A percentile compares a stretch with the other conserved stretches of the same genome.
These are phyloP conservation scores for Scedosporium boydii DNA, from an alignment of 2,329 filamentous ascomycete genomes.

Conservation along the genomic window DNA sequence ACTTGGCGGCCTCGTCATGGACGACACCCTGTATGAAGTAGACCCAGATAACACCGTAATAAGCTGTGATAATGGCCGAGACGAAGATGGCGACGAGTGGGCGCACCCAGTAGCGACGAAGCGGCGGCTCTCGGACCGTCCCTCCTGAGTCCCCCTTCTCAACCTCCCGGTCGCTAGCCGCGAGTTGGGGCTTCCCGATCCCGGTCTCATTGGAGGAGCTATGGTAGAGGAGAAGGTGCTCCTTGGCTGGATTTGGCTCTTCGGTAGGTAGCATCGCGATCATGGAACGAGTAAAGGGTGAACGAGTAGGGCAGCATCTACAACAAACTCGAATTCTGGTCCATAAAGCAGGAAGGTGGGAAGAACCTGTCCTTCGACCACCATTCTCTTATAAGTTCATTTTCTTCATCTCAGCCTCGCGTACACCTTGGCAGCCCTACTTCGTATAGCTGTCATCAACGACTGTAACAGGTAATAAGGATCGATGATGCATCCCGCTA, in stretches of 20 bases:
- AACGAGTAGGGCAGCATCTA: too few species aligned
- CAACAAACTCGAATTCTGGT: too few species aligned
- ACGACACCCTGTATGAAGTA: neutral
- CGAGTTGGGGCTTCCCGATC: neutral
- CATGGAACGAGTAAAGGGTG: too few species aligned
- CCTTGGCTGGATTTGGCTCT: neutral
- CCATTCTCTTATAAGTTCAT: too few species aligned
- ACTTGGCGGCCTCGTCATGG: slow-evolving; percentile 7
- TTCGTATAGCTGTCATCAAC: too few species aligned
- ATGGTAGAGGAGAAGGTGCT: neutral
- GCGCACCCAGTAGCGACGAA: slow-evolving; percentile 3
- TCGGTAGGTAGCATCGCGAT: neutral
- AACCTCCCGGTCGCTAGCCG: neutral
- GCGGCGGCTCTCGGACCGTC: neutral
- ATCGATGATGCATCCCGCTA: too few species aligned
- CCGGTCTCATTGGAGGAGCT: neutral
- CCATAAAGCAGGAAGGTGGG: too few species aligned
- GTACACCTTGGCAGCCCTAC: too few species aligned
- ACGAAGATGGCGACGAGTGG: slow-evolving; percentile 6
- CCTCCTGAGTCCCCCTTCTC: neutral
- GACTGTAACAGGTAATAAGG: too few species aligned
- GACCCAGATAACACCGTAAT: slow-evolving; percentile 8
- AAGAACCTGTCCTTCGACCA: too few species aligned
- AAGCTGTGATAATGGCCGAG: slow-evolving; percentile 5
- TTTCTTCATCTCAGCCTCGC: too few species aligned